Base-by-base conservation (phyloP, 2,329 filamentous ascomycete species). In the Hymenoscyphus albidus region DNA sequence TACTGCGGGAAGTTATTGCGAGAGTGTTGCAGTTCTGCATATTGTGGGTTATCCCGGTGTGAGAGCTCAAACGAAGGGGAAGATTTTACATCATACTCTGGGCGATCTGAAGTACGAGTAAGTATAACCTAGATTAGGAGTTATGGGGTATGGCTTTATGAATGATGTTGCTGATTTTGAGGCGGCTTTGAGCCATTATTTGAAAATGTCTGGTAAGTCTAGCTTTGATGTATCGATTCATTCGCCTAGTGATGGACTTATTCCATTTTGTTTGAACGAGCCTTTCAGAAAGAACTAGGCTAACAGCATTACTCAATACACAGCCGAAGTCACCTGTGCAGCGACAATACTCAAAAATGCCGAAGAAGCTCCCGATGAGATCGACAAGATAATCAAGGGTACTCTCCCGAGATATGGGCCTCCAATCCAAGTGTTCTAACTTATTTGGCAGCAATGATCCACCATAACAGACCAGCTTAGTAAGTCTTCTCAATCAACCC, bases 1-100 rank as follows among this genome's bases (percentile, higher is more conserved):
- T 39, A 80, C 85, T 67, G 84, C 83, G 2, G 85, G 84, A 0
- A 80, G 83, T 3, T 86, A 82, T 69, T 78, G 82, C 5, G 85
- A 87, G 74, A 77, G 77, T 38, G 82, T 81, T 0, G 78, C 83
- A 0, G 79, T 87, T 4, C 78, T 86, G 7, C 84, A 87, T 65
- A 82, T 87, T 59, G 83, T 85, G 18, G 84, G 84, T 3, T 64
- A 65, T 38, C 65, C 67, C 0, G 54, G 58, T 1, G 54, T 56
- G 9, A 55, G 39, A 18, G 60, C 63, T 7, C 65, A 67, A 39
- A 58, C 61, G 27, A 62, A 54, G 2, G 61, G 60, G 13, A 59
- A 76, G 18, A 68, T 78, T 51, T 74, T 85, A 35, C 83, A 86
- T 62, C 83, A 85, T 65, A 83, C 82, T 0, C 78, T 85, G 64